Evolutionary conservation across 352 stramenopile species (phyloP), one percentile per base, ranked within the genome.

Genomic region (Globisporangium solare): DNA sequence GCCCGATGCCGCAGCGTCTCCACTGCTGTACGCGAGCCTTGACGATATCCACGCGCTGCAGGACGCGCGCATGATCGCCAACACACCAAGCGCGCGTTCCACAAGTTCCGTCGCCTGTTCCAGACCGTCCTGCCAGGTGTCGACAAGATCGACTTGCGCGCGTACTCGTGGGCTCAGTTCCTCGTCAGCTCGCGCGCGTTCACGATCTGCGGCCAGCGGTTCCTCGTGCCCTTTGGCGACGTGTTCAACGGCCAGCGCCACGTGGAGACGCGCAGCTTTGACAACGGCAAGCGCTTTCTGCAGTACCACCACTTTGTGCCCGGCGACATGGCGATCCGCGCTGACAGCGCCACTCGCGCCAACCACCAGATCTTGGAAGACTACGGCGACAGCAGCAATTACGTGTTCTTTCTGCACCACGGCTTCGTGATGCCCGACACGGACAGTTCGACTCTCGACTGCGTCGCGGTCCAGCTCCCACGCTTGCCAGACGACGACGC

Each of bases 371-470:
- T 98, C 6, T 92, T 97, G 54, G 94, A 98, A 73, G 92, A 98
- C 69, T 98, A 98, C 43, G 92, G 92, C n/a, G 89, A 97, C 75
- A 97, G 96, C 60, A 80, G 83, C 70, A 97, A 96, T 58, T 89
- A 88, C 64, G 68, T 87, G 5, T 92, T 89, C 54, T 76, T 97
- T 18, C 50, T 96, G 32, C 74, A 96, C 50, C 91, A 98, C 63
- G 94, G 89, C 0, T 98, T 98, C 51, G 59, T 98, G 1, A 91
- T 96, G 64, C 10, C 63, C 0, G 66, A 86, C 20, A 97, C 95
- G 63, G 76, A 86, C 27, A 35, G 27, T 35, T 35, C 27, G 27
- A 35, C 4, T 4, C 93, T 97, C 59, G 86, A 98, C 66, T 98
- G 94, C 64, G 77, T 79, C 6, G 39, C 61, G 6, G 40, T 95